These are phyloP conservation scores for Cordyceps farinosa DNA, from an alignment of 2,329 filamentous ascomycete species.

Conservation along the genomic window DNA sequence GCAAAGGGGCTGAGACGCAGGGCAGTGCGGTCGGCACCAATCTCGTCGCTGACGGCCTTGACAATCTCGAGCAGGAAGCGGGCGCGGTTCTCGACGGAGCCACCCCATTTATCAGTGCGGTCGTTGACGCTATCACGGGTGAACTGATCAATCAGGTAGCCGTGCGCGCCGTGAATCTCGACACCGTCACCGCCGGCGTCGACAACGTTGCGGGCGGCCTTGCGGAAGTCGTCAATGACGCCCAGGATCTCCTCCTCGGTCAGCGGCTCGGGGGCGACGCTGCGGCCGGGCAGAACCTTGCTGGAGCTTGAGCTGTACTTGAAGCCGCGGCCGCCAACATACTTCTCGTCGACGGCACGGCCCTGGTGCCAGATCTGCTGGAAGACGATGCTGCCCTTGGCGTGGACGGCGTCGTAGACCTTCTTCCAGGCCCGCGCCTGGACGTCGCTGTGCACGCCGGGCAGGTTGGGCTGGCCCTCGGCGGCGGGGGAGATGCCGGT, in stretches of 20 bases:
- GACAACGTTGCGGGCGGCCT: constrained; percentile 51
- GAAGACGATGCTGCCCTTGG: constrained; percentile 56
- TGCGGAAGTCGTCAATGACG: constrained; percentile 57
- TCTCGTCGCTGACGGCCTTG: constrained; percentile 33
- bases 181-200: constrained; percentile 67
- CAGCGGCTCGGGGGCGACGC: constrained; percentile 58
- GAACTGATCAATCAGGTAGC: constrained; percentile 60
- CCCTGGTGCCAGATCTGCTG: constrained; percentile 62
- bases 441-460: constrained; percentile 53
- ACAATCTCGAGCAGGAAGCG: constrained; percentile 46
- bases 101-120: constrained; percentile 50
- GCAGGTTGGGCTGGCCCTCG: constrained; percentile 36
- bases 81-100: constrained; percentile 48
- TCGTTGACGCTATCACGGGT: constrained; percentile 46
- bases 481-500: constrained; percentile 37
- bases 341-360: constrained; percentile 32
- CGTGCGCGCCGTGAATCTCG: constrained; percentile 53
- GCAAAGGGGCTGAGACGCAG: constrained; percentile 44
- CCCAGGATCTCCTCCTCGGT: constrained; percentile 60
- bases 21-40: constrained; percentile 46
- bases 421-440: constrained; percentile 57
- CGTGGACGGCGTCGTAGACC: constrained; percentile 59
- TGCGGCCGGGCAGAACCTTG: constrained; percentile 43
- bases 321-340: constrained; percentile 28
- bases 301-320: constrained; percentile 12